Percentiles rank a stretch among this genome's conserved stretches.
These are phyloP conservation scores for Hippophae tibetana DNA, from an alignment of 306 rosid genomes.

Conservation along the genomic window DNA sequence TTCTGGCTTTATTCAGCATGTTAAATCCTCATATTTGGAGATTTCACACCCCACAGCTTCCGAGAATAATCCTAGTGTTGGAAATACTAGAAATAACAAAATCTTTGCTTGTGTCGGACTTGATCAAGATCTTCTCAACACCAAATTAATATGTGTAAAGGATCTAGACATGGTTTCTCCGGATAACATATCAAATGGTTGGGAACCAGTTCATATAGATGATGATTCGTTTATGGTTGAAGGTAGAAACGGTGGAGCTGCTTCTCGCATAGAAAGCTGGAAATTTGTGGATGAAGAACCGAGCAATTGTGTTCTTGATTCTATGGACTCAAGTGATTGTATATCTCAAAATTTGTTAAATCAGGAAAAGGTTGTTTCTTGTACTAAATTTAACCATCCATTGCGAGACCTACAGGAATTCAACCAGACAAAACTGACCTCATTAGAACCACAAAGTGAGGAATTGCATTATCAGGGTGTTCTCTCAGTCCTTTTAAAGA, in stretches of 20 bases:
- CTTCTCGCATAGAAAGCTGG: slow-evolving; percentile 67
- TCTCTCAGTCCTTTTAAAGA: slow-evolving; percentile 45
- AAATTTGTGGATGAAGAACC: slow-evolving; percentile 58
- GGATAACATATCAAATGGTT: slow-evolving; percentile 36
- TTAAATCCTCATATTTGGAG: slow-evolving; percentile 48
- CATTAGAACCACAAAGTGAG: slow-evolving; percentile 31
- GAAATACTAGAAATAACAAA: slow-evolving; percentile 23
- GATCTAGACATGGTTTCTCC: slow-evolving; percentile 42
- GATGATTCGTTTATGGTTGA: no score
- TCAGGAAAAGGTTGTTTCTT: slow-evolving; percentile 33
- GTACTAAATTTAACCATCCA: slow-evolving; percentile 21
- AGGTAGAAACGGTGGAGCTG: no score
- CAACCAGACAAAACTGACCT: slow-evolving; percentile 36
- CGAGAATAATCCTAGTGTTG: slow-evolving; percentile 19
- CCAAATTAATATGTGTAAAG: slow-evolving; percentile 28
- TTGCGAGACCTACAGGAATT: slow-evolving; percentile 26
- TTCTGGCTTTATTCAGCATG: slow-evolving; percentile 40
- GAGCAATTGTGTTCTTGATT: slow-evolving; percentile 50
- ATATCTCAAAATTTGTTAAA: slow-evolving; percentile 60
- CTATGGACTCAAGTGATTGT: slow-evolving; percentile 70
- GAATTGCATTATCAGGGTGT: slow-evolving; percentile 50
- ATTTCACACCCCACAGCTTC: slow-evolving; percentile 24
- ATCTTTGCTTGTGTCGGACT: slow-evolving; percentile 18
- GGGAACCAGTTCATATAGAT: slow-evolving; percentile 30
- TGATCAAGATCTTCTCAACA: slow-evolving; percentile 32